Evolutionary conservation across 2,329 filamentous ascomycete species (phyloP).

Genomic region (Fusarium duplospermum): DNA sequence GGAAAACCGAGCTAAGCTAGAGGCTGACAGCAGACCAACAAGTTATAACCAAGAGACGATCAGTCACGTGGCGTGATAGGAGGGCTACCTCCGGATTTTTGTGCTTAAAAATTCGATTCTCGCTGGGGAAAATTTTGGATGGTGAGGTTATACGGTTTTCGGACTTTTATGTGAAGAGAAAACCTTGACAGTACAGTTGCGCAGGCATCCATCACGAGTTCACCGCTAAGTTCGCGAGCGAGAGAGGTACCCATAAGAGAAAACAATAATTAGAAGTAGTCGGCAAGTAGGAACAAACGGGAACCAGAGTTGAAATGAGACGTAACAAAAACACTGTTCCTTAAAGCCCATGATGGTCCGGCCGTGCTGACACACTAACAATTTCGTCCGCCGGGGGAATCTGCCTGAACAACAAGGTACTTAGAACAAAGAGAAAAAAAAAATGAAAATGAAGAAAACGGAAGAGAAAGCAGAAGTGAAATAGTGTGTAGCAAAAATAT

Average conservation of each 20-base stretch:
- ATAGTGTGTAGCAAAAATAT: not conserved
- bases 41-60: not conserved
- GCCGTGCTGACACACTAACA: no score
- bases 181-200: not conserved
- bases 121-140: not conserved
- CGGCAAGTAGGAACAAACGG: not conserved
- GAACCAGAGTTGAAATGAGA: not conserved
- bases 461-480: no score
- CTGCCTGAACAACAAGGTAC: accelerated
- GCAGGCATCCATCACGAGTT: not conserved
- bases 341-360: not conserved
- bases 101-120: not conserved
- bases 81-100: not conserved
- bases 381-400: not conserved
- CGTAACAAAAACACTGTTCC: not conserved
- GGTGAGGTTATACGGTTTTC: not conserved
- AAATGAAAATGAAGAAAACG: not conserved
- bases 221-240: not conserved
- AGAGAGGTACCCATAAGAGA: not conserved
- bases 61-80: not conserved
- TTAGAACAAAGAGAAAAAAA: no score
- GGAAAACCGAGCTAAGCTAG: not conserved
- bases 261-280: not conserved
- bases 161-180: not conserved
- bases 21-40: not conserved